Base-by-base conservation (phyloP, 495 filamentous ascomycete species). In the Aspergillus kassunensis region DNA sequence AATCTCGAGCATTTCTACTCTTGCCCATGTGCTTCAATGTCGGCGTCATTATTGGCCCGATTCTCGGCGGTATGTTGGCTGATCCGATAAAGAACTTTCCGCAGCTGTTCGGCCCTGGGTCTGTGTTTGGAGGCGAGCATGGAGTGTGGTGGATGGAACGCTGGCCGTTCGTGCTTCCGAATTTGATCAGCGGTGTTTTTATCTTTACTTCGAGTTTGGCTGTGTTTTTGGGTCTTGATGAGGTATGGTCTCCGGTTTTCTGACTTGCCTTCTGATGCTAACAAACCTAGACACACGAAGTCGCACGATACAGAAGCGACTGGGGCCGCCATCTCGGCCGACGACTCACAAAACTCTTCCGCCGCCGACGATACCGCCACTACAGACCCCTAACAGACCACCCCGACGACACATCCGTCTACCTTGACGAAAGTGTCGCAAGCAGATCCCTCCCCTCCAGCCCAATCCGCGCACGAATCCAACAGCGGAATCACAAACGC, bases 1-100 rank as follows among this genome's bases (percentile, higher is more conserved):
- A 89, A 70, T 83, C 81, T 12, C 75, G 87, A 25, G 89, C 89
- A 0, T 92, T 93, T 50, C 62, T 91, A 29, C 68, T 93, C n/a
- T 60, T 95, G 44, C 90, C 90, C 0, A 84, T 92, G 77, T 86
- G 82, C 35, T 90, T 88, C 54, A 92, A 90, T 48, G 68, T 78
- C 40, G 88, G 88, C 0, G 83, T 90, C 20, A 85, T 92, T 44
- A 73, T 85, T 34, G 84, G 82, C 4, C 80, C 80, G 7, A 62
- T 79, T 16, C 44, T 88, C 2, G 88, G 88, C 15, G 89, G 89
- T 11, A 64, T 83, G 23, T 66, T 91, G 43, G 86, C 88, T 6
- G 87, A 93, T 62, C 89, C 89, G 0, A 76, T 81, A 1, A 72
- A 71, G 3, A 85, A 73, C 31, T 79, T 84, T 53, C 84, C 88